Base-by-base conservation (phyloP, 441 rosid species). In the Euphorbia schlechtendalii region DNA sequence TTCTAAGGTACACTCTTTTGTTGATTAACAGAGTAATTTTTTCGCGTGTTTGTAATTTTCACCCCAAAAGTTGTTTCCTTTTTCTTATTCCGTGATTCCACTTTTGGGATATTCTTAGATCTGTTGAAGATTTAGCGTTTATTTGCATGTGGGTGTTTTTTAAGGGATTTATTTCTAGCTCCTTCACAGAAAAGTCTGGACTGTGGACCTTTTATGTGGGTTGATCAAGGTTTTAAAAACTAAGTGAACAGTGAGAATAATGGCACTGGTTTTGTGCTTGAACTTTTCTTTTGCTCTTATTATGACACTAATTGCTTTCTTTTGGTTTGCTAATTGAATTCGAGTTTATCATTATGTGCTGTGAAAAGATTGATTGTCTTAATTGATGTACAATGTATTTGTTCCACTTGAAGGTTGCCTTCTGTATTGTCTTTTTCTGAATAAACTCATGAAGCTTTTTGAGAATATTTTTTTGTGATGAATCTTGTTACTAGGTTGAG, bases 91-190 rank as follows among this genome's bases (percentile, higher is more conserved):
- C 12, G 25, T 18, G 2, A 11, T 4, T 4, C 24, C 45, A 14
- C n/a, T 56, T 67, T 24, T 38, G 56, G 79, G 59, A 68, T 68
- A 66, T 68, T 70, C 71, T 63, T n/a, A 74, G 82, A 78, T 78
- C 77, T 68, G 25, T 20, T 61, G 21, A 45, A 40, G 57, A 36
- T 64, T 73, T 30, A 14, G 46, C 57, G 58, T 15, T 1, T 64
- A 55, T 70, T 64, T 63, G 49, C 63, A 59, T 59, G 30, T 30
- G 66, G 9, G n/a, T 49, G 2, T 38, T 61, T 17, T 27, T n/a
- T n/a, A 56, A 20, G n/a, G 5, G 54, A 14, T 45, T 38, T 27
- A 8, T 11, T 57, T 20, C 25, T 21, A 36, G 59, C 53, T 27
- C 11, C 21, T 38, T 4, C 20, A 1, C 24, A 12, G 63, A 40